Evolutionary conservation across 805 yeast species (phyloP).

Genomic region (Sugiyamaella lignohabitans): DNA sequence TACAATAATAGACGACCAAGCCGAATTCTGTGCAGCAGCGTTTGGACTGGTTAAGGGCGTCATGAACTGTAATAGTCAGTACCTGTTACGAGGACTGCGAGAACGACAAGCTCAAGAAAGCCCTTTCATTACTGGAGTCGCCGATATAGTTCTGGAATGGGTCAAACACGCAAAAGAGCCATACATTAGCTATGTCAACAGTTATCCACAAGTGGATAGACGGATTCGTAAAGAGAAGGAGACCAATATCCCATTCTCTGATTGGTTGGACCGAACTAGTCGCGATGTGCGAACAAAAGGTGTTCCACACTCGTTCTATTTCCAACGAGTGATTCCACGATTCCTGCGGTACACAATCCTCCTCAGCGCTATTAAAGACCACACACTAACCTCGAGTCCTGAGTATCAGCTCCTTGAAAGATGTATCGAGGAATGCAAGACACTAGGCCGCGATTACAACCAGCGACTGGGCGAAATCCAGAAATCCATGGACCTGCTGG

Average conservation of each 20-base stretch:
- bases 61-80: constrained; percentile 47
- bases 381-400: constrained; percentile 40
- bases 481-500: constrained; percentile 47
- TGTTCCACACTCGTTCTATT: constrained; percentile 39
- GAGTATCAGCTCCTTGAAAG: constrained; percentile 47
- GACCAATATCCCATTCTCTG: constrained; percentile 41
- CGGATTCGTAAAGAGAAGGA: constrained; percentile 39
- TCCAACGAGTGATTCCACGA: constrained; percentile 50
- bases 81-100: constrained; percentile 52
- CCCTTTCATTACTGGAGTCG: constrained; percentile 57
- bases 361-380: constrained; percentile 49
- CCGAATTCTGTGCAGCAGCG: constrained; percentile 54
- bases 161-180: constrained; percentile 47
- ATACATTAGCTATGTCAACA: constrained; percentile 52
- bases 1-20: constrained; percentile 42
- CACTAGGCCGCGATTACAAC: constrained; percentile 54
- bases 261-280: constrained; percentile 52
- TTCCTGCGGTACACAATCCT: constrained; percentile 57
- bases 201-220: constrained; percentile 33
- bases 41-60: constrained; percentile 51
- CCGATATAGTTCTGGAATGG: constrained; percentile 62
- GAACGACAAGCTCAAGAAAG: constrained; percentile 55
- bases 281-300: constrained; percentile 41
- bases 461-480: constrained; percentile 56
- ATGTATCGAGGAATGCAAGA: constrained; percentile 50